These are phyloP conservation scores for Delitschia confertaspora DNA, from an alignment of 495 filamentous ascomycete genomes.

Conservation along the genomic window DNA sequence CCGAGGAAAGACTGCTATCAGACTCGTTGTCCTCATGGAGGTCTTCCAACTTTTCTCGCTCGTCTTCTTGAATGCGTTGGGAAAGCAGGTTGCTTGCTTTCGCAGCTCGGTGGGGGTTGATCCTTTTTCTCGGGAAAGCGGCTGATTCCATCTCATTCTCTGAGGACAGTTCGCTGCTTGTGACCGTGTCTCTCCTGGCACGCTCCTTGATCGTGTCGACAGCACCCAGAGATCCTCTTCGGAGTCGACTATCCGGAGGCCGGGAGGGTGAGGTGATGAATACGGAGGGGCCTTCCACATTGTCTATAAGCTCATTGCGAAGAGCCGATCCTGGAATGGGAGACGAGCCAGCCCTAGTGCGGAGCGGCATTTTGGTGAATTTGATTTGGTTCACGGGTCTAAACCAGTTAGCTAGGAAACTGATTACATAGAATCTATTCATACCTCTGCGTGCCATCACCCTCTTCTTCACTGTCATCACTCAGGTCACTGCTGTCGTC, in stretches of 20 bases:
- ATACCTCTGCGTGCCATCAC: conserved; percentile 44
- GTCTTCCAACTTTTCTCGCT: conserved; percentile 39
- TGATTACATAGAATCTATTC: background rate
- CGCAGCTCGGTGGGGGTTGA: conserved; percentile 44
- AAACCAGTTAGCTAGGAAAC: background rate
- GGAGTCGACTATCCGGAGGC: conserved; percentile 42
- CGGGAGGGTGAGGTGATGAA: conserved; percentile 39
- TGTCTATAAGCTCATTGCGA: conserved; percentile 15
- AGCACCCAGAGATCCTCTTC: conserved; percentile 68
- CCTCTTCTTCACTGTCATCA: conserved; percentile 91
- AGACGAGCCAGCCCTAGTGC: conserved; percentile 76
- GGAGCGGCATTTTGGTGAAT: conserved; percentile 89
- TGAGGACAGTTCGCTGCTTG: conserved; percentile 85
- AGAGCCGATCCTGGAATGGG: conserved; percentile 54
- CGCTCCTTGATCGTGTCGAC: conserved; percentile 66
- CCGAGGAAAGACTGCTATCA: conserved; percentile 56
- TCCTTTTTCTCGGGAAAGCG: conserved; percentile 52
- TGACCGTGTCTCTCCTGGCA: conserved; percentile 72
- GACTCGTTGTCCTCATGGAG: conserved; percentile 51
- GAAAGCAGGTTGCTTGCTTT: conserved; percentile 44
- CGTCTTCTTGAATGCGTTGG: conserved; percentile 36
- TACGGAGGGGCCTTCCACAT: conserved; percentile 37
- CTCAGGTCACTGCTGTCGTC: conserved; percentile 96
- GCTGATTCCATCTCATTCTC: conserved; percentile 75
- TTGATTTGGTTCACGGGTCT: conserved; percentile 73